Conservation (phyloP, 345 rosid genomes). For the Arabidopsis arenosa region DNA sequence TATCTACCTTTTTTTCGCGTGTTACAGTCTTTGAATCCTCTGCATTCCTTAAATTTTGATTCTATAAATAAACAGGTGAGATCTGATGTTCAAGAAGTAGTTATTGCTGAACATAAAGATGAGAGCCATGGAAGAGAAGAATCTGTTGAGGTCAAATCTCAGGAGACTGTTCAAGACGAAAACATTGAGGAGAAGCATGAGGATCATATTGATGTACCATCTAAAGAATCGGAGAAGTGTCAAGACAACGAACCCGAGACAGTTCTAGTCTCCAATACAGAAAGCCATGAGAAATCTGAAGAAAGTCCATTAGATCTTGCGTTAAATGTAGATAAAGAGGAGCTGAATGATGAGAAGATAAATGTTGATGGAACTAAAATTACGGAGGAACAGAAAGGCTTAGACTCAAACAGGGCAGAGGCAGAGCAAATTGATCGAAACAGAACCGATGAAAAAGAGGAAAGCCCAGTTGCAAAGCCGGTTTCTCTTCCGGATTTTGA, state of each 20-base stretch:
- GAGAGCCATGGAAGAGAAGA: conserved; percentile 34
- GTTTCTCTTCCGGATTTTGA: conserved; percentile 6
- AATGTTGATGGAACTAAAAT: conserved; percentile 11
- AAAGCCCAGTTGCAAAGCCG: neutral
- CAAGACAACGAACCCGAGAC: conserved; percentile 6
- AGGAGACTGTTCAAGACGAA: conserved; percentile 17
- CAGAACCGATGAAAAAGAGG: conserved; percentile 18
- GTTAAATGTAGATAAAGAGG: conserved; percentile 28
- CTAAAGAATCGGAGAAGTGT: conserved; percentile 5
- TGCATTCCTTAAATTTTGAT: conserved; percentile 8
- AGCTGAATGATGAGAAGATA: conserved; percentile 6
- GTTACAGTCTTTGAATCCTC: neutral
- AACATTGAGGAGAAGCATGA: conserved; percentile 14
- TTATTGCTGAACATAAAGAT: conserved; percentile 2
- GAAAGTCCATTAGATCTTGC: conserved; percentile 19
- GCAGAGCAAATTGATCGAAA: conserved; percentile 22
- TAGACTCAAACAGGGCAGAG: neutral
- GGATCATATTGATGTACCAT: neutral
- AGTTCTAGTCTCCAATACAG: neutral
- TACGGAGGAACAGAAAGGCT: conserved; percentile 28
- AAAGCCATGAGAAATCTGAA: neutral
- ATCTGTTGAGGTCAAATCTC: conserved; percentile 3
- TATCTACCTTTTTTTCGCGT: no score
- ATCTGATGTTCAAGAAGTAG: conserved; percentile 25
- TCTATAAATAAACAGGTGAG: conserved; percentile 44